Percentiles rank a stretch among this genome's conserved stretches.
phyloP scores from a whole-genome alignment of 208 protist genomes.

The Leishmania braziliensis region DNA sequence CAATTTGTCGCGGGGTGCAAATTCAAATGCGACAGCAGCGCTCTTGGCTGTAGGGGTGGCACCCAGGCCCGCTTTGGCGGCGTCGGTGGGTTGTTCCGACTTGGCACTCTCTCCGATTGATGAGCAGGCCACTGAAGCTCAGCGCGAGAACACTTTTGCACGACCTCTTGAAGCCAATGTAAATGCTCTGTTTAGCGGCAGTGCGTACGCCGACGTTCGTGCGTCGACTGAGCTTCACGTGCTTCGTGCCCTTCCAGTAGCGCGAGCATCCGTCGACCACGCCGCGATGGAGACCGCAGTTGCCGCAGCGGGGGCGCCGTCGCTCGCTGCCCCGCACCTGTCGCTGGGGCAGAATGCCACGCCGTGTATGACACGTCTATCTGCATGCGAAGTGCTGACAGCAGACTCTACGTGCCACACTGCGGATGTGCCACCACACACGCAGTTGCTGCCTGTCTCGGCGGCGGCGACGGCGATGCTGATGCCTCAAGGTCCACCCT shows the following conservation, averaged over 20 bases:
- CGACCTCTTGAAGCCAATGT: constrained; percentile 5
- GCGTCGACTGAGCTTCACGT: not conserved
- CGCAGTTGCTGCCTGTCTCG: not conserved
- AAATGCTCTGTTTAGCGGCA: constrained; percentile 11
- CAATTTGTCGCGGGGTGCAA: not conserved
- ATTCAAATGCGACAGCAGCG: not conserved
- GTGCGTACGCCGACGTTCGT: not conserved
- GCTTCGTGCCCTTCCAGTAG: constrained; percentile 12
- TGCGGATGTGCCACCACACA: not conserved
- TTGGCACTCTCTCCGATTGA: not conserved
- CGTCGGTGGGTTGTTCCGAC: not conserved
- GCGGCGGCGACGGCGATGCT: not conserved
- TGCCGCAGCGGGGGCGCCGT: not conserved
- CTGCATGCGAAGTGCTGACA: too few species aligned
- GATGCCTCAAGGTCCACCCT: not conserved
- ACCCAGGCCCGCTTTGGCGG: not conserved
- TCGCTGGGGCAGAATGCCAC: too few species aligned
- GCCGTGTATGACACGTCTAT: not conserved
- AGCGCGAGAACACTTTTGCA: not conserved
- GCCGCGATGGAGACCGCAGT: not conserved
- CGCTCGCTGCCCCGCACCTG: not conserved
- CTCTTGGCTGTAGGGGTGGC: not conserved
- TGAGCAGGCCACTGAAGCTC: not conserved
- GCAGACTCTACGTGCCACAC: not conserved
- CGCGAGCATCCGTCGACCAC: not conserved